Percentiles rank a stretch among this genome's conserved stretches.
Evolutionary conservation across 2,329 filamentous ascomycete species (phyloP).

Genomic region (Colletotrichum simmondsii): DNA sequence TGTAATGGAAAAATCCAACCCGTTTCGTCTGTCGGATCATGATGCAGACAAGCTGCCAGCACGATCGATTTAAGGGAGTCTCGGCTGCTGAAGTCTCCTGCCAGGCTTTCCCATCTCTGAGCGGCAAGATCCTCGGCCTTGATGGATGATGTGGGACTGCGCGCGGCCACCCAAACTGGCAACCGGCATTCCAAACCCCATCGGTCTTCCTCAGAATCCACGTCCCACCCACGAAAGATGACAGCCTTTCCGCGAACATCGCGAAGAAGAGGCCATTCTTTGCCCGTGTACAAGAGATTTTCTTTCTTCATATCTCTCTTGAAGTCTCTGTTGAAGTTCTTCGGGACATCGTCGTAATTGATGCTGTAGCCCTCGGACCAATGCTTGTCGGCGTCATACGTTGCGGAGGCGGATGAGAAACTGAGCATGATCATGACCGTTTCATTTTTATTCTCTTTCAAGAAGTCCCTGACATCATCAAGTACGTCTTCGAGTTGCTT

Average conservation of each 20-base stretch:
- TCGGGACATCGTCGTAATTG: background rate
- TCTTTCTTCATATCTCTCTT: background rate
- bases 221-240: constrained; percentile 1
- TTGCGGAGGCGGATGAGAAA: constrained; percentile 1
- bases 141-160: background rate
- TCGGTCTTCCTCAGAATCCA: background rate
- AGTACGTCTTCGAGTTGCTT: background rate
- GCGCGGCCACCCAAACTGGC: background rate
- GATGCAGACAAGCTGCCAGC: background rate
- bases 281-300: background rate
- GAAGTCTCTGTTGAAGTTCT: background rate
- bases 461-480: background rate
- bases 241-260: constrained; percentile 5
- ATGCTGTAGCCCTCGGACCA: constrained; percentile 2
- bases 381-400: background rate
- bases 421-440: constrained; percentile 1
- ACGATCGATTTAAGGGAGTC: background rate
- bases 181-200: background rate
- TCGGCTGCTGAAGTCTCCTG: background rate
- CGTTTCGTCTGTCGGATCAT: background rate
- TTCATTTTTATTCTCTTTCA: background rate
- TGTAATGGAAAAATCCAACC: background rate
- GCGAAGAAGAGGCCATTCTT: background rate
- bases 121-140: background rate
- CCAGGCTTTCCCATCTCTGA: background rate